A percentile compares a stretch with the other conserved stretches of the same genome.
Evolutionary conservation across 2,329 filamentous ascomycete species (phyloP).

Genomic region (Aotearoamyces nothofagi): DNA sequence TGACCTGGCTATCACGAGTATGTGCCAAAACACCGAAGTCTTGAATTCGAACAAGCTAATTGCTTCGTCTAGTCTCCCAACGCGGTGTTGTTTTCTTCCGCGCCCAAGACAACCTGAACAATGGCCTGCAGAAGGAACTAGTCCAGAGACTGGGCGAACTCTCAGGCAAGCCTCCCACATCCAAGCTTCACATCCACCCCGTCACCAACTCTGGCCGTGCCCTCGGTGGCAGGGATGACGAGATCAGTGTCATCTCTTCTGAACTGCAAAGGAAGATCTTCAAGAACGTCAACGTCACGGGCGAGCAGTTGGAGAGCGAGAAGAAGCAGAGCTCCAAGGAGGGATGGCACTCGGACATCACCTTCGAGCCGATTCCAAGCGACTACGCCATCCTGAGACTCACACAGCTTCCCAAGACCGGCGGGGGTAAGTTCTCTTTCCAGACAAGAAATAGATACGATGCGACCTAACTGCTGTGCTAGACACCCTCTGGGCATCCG

Average conservation of each 20-base stretch:
- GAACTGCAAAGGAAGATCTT: conserved; percentile 36
- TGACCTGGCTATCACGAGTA: conserved; percentile 31
- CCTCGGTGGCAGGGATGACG: conserved; percentile 37
- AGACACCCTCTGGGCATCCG: conserved; percentile 52
- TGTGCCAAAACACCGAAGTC: conserved; percentile 5
- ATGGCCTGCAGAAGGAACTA: conserved; percentile 47
- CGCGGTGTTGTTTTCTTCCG: conserved; percentile 56
- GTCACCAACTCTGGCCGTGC: conserved; percentile 37
- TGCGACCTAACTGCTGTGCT: neutral
- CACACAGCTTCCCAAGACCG: conserved; percentile 15
- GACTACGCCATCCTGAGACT: conserved; percentile 38
- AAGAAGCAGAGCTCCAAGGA: conserved; percentile 29
- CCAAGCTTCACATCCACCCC: conserved; percentile 44
- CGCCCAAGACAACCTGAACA: conserved; percentile 38
- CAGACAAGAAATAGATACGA: conserved; percentile 12
- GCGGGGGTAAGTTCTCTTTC: conserved; percentile 22
- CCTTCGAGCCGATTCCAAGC: conserved; percentile 46
- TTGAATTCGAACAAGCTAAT: neutral
- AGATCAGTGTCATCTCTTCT: conserved; percentile 51
- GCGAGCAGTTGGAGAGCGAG: conserved; percentile 21
- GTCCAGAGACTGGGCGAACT: conserved; percentile 40
- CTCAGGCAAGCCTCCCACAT: conserved; percentile 37
- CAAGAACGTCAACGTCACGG: conserved; percentile 22
- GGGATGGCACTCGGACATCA: conserved; percentile 48
- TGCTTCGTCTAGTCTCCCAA: conserved; percentile 36